Base-by-base conservation (phyloP, 1,284 basidiomycete species). In the Thecaphora thlaspeos region DNA sequence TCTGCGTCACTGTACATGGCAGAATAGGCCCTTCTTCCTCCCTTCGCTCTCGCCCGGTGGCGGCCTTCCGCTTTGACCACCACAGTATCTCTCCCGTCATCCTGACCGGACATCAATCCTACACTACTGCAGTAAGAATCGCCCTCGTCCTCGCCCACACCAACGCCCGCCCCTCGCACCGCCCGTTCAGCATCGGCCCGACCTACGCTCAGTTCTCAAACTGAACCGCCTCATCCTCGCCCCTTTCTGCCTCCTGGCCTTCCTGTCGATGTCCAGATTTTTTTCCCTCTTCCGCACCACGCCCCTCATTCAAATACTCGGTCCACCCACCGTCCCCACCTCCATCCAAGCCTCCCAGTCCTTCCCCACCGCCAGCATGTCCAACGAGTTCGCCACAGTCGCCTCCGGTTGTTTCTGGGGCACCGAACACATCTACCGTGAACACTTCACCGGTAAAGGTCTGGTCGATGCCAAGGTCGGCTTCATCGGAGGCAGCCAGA, bases 371-470 rank as follows among this genome's bases (percentile, higher is more conserved):
- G 48, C 55, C 26, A 28, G 18, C 50, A 64, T 64, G 61, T 55
- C 65, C 43, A 46, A 44, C 17, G 57, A 61, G 41, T 59, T 49
- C 18, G 69, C 66, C 48, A 73, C 70, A 26, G 52, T 73, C 37
- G 67, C 68, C 36, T 48, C 41, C n/a, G 73, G 75, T 12, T 77
- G 75, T 57, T 77, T 75, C 56, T 77, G 75, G 75, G 75, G 75
- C 23, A 71, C 70, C 15, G 73, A 75, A 40, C 61, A 73, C 39
- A 73, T 77, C 47, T 77, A 61, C 51, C 61, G 67, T 45, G 62
- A 77, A 46, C 61, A 73, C 45, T 77, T 69, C 51, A 58, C 64
- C 49, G 70, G 3, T 81, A 73, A 73, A 34, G 74, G 76, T 5
- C 61, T 75, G 15, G 23, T 70, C 17, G 67, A 68, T 22, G 67